Evolutionary conservation across 2,329 filamentous ascomycete species (phyloP).

Genomic region (Colletotrichum tanaceti): DNA sequence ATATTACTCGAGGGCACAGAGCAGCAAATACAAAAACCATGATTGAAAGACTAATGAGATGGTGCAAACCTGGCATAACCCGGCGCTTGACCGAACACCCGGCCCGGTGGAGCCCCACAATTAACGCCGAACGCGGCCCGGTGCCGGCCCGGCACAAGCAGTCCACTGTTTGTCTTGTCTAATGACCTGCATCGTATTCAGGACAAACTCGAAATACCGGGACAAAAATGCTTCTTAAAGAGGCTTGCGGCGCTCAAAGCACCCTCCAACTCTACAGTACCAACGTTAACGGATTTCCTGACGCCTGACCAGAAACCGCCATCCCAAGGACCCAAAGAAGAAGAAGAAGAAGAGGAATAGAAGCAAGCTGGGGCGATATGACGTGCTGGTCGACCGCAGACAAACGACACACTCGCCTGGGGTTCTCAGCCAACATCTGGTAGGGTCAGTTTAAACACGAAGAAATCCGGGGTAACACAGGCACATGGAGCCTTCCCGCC

Average conservation of each 20-base stretch:
- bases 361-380: slow-evolving; percentile 17
- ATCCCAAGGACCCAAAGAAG: too few species aligned
- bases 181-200: slow-evolving; percentile 45
- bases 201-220: too few species aligned
- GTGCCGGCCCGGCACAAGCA: slow-evolving; percentile 42
- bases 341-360: background rate
- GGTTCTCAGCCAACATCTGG: slow-evolving; percentile 18
- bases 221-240: too few species aligned
- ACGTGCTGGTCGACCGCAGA: background rate
- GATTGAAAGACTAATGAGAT: background rate
- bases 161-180: slow-evolving; percentile 47
- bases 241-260: too few species aligned
- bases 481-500: slow-evolving; percentile 11
- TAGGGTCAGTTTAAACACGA: slow-evolving; percentile 15
- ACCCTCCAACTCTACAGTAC: too few species aligned
- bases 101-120: slow-evolving; percentile 19
- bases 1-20: background rate
- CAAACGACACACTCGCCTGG: slow-evolving; percentile 25
- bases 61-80: background rate
- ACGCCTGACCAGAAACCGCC: too few species aligned
- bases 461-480: slow-evolving; percentile 31
- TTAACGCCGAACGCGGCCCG: slow-evolving; percentile 22
- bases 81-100: slow-evolving; percentile 3
- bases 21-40: background rate
- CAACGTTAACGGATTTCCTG: too few species aligned